Evolutionary conservation across 148 eudicot genomes (phyloP).

Genomic region (Diospyros kaki): DNA sequence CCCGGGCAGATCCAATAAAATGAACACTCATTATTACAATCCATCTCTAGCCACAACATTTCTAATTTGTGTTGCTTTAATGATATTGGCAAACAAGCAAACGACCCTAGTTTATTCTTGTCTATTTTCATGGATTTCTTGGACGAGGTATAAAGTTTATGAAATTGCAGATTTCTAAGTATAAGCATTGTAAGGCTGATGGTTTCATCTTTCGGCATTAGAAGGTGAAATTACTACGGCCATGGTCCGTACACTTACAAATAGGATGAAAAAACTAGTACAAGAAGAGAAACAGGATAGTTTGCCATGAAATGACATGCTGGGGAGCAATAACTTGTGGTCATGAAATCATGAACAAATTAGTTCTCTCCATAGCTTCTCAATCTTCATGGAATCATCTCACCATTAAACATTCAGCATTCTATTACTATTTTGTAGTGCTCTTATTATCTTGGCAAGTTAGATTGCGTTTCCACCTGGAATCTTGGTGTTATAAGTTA

Average conservation of each 20-base stretch:
- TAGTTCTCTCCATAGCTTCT: neutral
- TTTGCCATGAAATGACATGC: neutral
- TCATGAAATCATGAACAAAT: neutral
- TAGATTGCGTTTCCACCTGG: no score
- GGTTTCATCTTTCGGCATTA: no score
- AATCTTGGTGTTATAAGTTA: no score
- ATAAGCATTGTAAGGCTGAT: no score
- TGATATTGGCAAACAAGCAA: neutral
- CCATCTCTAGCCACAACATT: no score
- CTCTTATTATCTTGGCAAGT: conserved; percentile 2
- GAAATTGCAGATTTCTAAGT: neutral
- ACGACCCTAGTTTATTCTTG: neutral
- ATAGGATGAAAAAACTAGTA: neutral
- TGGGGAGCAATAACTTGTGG: neutral
- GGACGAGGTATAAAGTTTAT: neutral
- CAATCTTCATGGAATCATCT: neutral
- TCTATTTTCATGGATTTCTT: neutral
- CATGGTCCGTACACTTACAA: neutral
- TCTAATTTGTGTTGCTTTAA: neutral
- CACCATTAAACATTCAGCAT: neutral
- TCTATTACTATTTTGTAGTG: neutral
- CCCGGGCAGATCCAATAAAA: neutral
- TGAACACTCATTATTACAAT: neutral
- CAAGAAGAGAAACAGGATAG: neutral
- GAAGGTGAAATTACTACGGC: neutral